Conservation (phyloP, 331 rosid genomes). For the Spiraea crenata region DNA sequence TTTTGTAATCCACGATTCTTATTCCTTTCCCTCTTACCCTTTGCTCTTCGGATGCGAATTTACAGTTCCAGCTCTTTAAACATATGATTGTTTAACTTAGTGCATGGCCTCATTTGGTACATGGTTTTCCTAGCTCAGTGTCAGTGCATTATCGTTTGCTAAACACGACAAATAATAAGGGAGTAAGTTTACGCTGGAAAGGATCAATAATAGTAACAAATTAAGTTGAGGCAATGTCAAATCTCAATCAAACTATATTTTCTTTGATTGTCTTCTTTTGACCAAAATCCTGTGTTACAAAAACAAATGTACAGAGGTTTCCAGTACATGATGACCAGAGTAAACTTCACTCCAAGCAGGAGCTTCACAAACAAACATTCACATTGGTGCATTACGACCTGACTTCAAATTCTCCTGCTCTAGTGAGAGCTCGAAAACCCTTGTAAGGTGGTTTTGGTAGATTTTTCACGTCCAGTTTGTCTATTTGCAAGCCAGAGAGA, state of each 20-base stretch:
- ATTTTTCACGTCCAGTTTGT: slow-evolving; percentile 69
- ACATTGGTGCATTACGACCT: slow-evolving; percentile 39
- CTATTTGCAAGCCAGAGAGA: slow-evolving; percentile 88
- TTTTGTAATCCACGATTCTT: slow-evolving; percentile 10
- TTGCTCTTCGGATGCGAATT: neutral
- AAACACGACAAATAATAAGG: too few species aligned
- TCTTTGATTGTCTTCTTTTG: neutral
- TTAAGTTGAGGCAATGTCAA: neutral
- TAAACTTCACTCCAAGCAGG: neutral
- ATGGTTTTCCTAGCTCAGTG: too few species aligned
- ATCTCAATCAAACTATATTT: neutral
- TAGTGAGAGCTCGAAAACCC: slow-evolving; percentile 90
- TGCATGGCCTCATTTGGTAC: neutral
- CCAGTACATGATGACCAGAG: neutral
- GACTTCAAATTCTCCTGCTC: slow-evolving; percentile 83
- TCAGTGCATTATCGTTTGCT: too few species aligned
- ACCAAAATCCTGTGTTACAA: neutral
- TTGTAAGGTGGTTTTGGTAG: slow-evolving; percentile 67
- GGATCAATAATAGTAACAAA: neutral
- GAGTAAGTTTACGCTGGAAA: neutral
- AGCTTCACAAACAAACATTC: neutral
- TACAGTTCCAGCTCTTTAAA: neutral
- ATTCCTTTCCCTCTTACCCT: neutral
- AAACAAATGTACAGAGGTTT: slow-evolving; percentile 14
- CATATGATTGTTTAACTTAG: neutral